These are phyloP conservation scores for Paramecium bursaria DNA, from an alignment of 73 alveolate species.

Conservation along the genomic window DNA sequence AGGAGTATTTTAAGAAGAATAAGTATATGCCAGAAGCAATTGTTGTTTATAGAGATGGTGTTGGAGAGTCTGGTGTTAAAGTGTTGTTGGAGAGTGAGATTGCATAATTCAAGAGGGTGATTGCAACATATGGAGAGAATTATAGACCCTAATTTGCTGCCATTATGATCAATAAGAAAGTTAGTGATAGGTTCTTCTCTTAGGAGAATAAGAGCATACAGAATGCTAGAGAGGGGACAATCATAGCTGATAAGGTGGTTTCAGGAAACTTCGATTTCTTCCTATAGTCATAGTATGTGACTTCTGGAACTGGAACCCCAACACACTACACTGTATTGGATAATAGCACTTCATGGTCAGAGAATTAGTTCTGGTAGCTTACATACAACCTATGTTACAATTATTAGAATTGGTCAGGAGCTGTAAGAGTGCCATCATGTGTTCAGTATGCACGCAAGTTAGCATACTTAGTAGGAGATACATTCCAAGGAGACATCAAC, in stretches of 20 bases:
- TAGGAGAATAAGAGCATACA: too few species aligned
- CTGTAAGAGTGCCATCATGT: conserved; percentile 91
- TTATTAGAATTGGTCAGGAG: conserved; percentile 87
- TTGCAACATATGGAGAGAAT: not conserved
- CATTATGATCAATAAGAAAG: conserved; percentile 1
- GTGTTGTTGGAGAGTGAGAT: conserved; percentile 1
- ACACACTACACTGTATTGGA: conserved; percentile 85
- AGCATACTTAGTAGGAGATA: conserved; percentile 81
- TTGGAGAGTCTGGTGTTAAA: conserved; percentile 40
- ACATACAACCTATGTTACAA: conserved; percentile 87
- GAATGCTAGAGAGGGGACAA: too few species aligned
- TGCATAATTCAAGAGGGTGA: not conserved
- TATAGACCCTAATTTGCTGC: conserved; percentile 35
- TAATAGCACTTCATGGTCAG: conserved; percentile 71
- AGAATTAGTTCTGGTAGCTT: conserved; percentile 75
- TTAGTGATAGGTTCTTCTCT: conserved; percentile 27
- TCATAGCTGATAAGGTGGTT: conserved; percentile 78
- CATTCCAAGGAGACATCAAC: conserved; percentile 43
- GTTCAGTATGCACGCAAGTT: conserved; percentile 82
- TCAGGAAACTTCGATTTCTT: conserved; percentile 80
- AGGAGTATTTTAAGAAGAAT: conserved; percentile 36
- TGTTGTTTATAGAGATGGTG: conserved; percentile 62
- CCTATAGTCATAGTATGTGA: conserved; percentile 77
- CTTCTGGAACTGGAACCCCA: conserved; percentile 85
- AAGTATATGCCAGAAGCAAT: conserved; percentile 42